These are phyloP conservation scores for Pleurostoma richardsiae DNA, from an alignment of 2,329 filamentous ascomycete species.

Conservation along the genomic window DNA sequence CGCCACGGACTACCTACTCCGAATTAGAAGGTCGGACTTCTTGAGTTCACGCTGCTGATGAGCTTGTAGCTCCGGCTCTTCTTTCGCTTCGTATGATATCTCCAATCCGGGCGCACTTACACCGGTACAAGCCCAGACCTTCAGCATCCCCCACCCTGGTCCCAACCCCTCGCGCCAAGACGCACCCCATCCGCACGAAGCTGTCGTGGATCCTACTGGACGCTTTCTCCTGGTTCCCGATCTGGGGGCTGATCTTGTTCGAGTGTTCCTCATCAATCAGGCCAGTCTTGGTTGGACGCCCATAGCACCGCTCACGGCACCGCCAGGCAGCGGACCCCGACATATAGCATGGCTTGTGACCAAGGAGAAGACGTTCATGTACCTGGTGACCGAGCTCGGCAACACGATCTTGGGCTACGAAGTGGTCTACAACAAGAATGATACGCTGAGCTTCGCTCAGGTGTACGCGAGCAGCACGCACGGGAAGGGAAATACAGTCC, in stretches of 20 bases:
- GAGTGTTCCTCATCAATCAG: slow-evolving; percentile 48
- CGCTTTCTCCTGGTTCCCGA: slow-evolving; percentile 61
- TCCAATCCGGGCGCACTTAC: slow-evolving; percentile 28
- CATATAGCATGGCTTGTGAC: slow-evolving; percentile 55
- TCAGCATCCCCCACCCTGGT: slow-evolving; percentile 29
- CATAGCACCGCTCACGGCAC: slow-evolving; percentile 31
- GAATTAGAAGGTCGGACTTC: too few species aligned
- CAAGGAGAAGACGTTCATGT: slow-evolving; percentile 42
- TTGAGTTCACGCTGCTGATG: not conserved
- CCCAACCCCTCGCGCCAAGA: slow-evolving; percentile 43
- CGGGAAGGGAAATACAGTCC: slow-evolving; percentile 33
- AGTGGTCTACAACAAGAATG: slow-evolving; percentile 42
- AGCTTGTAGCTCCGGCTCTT: slow-evolving; percentile 27
- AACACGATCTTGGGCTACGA: slow-evolving; percentile 53
- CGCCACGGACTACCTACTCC: too few species aligned
- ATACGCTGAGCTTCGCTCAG: slow-evolving; percentile 36
- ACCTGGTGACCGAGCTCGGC: slow-evolving; percentile 55
- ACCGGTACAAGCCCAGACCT: slow-evolving; percentile 31
- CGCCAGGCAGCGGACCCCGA: slow-evolving; percentile 56
- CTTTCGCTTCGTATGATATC: slow-evolving; percentile 39
- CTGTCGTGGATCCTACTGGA: slow-evolving; percentile 60
- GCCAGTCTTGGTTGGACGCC: slow-evolving; percentile 34
- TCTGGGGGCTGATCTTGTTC: slow-evolving; percentile 59
- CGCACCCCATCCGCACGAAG: slow-evolving; percentile 58
- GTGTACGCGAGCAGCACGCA: slow-evolving; percentile 44